These are phyloP conservation scores for Pelargonium fulgidum DNA, from an alignment of 441 rosid species.

Conservation along the genomic window DNA sequence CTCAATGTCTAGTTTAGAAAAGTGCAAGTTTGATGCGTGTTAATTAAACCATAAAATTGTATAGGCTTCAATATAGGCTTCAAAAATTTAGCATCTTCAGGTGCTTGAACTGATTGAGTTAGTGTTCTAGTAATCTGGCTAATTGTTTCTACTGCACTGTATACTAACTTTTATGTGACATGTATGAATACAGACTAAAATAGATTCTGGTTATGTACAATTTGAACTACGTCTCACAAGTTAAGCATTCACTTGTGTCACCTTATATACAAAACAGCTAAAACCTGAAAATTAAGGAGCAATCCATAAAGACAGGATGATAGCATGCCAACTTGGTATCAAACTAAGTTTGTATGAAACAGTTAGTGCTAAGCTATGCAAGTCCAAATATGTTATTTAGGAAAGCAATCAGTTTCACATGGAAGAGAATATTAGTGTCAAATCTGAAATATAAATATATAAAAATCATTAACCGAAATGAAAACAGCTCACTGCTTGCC, in stretches of 20 bases:
- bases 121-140: background rate
- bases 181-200: background rate
- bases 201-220: background rate
- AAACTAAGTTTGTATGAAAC: too few species aligned
- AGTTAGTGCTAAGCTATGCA: background rate
- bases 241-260: background rate
- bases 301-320: background rate
- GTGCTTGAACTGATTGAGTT: background rate
- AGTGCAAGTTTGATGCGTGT: background rate
- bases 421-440: background rate
- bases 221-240: background rate
- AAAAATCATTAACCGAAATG: background rate
- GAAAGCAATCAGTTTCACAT: background rate
- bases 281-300: background rate
- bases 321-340: background rate
- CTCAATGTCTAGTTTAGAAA: background rate
- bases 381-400: background rate
- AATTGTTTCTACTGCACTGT: background rate
- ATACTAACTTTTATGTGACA: background rate
- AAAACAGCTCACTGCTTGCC: slow-evolving; percentile 1
- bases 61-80: background rate
- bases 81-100: background rate
- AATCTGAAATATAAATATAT: background rate
- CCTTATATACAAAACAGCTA: background rate
- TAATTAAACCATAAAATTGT: background rate